Evolutionary conservation across 352 stramenopile species (phyloP), one percentile per base, ranked within the genome.

Genomic region (Thraustochytrium sp.): DNA sequence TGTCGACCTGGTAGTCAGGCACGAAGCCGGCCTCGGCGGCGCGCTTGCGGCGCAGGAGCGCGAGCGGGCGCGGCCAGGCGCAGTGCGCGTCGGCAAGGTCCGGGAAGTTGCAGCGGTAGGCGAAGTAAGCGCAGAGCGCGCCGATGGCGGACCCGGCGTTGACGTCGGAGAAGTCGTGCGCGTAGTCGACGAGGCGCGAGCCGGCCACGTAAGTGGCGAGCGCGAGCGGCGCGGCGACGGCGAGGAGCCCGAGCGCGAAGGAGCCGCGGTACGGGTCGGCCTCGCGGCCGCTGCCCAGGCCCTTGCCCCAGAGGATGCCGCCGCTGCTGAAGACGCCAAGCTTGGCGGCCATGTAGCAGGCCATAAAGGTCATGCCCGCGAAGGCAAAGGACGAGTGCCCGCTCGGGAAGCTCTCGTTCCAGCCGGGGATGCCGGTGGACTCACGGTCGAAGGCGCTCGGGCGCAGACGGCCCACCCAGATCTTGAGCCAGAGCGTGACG

Each of bases 141-240:
- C 75, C 75, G 29, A 84, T 46, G 13, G 63, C 36, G 9, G 61
- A 29, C 5, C 75, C 75, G 8, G 54, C 75, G 49, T 84, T 84
- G 5, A 84, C 61, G 49, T 84, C 75, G 23, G 63, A 84, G 9
- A 76, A 84, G 36, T 84, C 59, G 42, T 82, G 75, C 55, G 55
- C 55, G 49, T 84, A 84, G 61, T 84, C 75, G 8, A 56, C 13
- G 23, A 80, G 16, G 13, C 75, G 2, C 34, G 75, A 42, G 5
- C 18, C 49, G 29, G 13, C 75, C n/a, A 84, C 59, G 34, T 31
- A 59, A n/a, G 16, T 36, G 13, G 75, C 75, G 8, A 83, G 29
- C 23, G 61, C 8, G 0, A 84, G 11, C 13, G 75, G 75, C n/a
- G 42, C 55, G 18, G 84, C 18, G 8, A 84, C 13, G n/a, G 53